Evolutionary conservation across 805 yeast genomes (phyloP).

Genomic region (Wickerhamiella sorbophila): DNA sequence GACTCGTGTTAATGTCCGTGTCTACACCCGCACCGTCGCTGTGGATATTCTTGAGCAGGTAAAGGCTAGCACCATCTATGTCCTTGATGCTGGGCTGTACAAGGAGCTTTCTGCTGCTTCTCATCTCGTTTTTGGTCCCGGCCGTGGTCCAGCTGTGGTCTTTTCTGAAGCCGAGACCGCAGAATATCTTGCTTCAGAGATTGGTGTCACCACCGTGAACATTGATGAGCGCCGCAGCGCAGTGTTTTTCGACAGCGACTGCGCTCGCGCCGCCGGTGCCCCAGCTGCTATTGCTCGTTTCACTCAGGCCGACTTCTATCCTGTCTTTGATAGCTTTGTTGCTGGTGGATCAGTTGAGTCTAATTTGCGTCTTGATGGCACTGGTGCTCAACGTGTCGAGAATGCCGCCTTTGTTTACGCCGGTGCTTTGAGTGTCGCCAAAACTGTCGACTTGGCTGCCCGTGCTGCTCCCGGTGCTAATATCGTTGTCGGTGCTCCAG

Average conservation of each 20-base stretch:
- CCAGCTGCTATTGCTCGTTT: constrained; percentile 13
- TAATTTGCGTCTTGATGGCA: constrained; percentile 35
- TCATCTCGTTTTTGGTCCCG: constrained; percentile 16
- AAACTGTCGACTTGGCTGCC: constrained; percentile 46
- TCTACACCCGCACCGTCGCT: constrained; percentile 67
- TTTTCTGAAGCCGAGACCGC: constrained; percentile 28
- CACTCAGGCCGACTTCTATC: constrained; percentile 34
- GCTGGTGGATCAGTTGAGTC: constrained; percentile 68
- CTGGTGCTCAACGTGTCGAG: constrained; percentile 30
- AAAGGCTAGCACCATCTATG: constrained; percentile 51
- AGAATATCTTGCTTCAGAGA: constrained; percentile 28
- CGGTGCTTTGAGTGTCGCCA: constrained; percentile 42
- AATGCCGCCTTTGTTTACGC: constrained; percentile 52
- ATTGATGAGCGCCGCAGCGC: constrained; percentile 21
- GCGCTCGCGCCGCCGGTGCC: constrained; percentile 11
- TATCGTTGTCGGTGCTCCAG: constrained; percentile 29
- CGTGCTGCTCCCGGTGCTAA: constrained; percentile 43
- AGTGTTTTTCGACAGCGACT: constrained; percentile 16
- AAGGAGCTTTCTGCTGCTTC: constrained; percentile 44
- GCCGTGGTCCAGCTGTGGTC: constrained; percentile 19
- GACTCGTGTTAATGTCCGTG: constrained; percentile 58
- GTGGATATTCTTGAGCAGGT: constrained; percentile 43
- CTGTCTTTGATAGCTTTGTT: constrained; percentile 55
- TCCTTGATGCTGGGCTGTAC: constrained; percentile 48
- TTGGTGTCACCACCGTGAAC: constrained; percentile 52